Percentiles rank a stretch among this genome's conserved stretches.
These are phyloP conservation scores for Microcyclospora tardicrescens DNA, from an alignment of 2,329 filamentous ascomycete species.

Conservation along the genomic window DNA sequence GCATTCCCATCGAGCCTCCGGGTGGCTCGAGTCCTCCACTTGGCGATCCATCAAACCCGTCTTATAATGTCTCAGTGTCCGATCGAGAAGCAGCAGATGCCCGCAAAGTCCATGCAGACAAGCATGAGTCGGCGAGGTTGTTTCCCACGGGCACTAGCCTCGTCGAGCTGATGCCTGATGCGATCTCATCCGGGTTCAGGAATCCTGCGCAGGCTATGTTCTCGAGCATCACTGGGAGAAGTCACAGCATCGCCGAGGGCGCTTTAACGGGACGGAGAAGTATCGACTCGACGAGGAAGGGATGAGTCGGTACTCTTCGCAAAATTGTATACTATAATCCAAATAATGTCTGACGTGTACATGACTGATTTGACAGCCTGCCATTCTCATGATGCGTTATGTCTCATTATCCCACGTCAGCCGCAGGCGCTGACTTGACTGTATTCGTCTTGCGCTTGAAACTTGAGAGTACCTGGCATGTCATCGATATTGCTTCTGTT, in stretches of 20 bases:
- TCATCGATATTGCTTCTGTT: too few relatives aligned
- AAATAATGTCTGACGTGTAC: too few relatives aligned
- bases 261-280: too few relatives aligned
- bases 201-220: slow-evolving; percentile 9
- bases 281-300: too few relatives aligned
- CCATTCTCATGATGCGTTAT: too few relatives aligned
- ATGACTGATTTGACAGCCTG: too few relatives aligned
- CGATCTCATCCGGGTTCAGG: slow-evolving; percentile 3
- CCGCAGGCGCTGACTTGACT: too few relatives aligned
- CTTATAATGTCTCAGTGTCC: slow-evolving; percentile 62
- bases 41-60: slow-evolving; percentile 50
- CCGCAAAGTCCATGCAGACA: slow-evolving; percentile 1
- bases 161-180: slow-evolving; percentile 3
- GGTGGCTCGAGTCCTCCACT: slow-evolving; percentile 52
- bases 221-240: slow-evolving; percentile 6
- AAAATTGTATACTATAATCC: too few relatives aligned
- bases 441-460: too few relatives aligned
- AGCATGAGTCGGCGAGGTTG: slow-evolving; percentile 44
- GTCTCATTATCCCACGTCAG: too few relatives aligned
- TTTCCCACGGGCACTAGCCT: slow-evolving; percentile 32
- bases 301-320: too few relatives aligned
- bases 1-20: slow-evolving; percentile 69
- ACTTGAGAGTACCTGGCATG: too few relatives aligned
- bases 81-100: slow-evolving; percentile 7
- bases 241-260: slow-evolving; percentile 1